Base-by-base conservation (phyloP, 495 filamentous ascomycete genomes). In the Neurospora tetrasperma region DNA sequence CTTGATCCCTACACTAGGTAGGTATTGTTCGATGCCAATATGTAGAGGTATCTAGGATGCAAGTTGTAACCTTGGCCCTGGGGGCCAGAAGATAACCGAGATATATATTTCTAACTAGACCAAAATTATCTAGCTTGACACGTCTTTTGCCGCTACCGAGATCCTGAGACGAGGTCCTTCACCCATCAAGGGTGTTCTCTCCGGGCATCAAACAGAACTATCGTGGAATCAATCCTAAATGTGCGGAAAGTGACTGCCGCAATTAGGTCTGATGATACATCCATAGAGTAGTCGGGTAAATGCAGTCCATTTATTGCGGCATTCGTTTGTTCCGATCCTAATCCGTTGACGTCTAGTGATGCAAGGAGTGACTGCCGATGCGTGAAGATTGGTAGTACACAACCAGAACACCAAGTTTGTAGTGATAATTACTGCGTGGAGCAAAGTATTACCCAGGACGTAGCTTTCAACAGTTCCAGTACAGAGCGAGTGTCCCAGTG, bases 1-100 rank as follows among this genome's bases (percentile, higher is more conserved):
- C 70, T 80, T 54, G 77, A 80, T 81, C 23, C 23, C 23, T 0
- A 23, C 10, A 72, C 78, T 69, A 43, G 14, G 48, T 12, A 7
- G 43, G 43, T 44, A 14, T 31, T 16, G 6, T 31, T 31, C 6
- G 20, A 59, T 59, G 23, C 11, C 48, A 16, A 31, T 31, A 31
- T 31, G 27, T 31, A 31, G 12, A 23, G 7, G 7, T 59, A 5
- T 59, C 20, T 59, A 16, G 11, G 14, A 31, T 6, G 44, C 6
- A 11, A 59, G 23, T 16, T 12, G 23, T 59, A 23, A 59, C 3
- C 8, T 59, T 5, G 12, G 16, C 23, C 27, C 48, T 3, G 23
- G 23, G 23, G 14, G 20, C 23, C 23, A 5, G 12, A 11, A 31
- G 12, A 14, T 12, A 11, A 11, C 10, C 20, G 6, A 31, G 12